Conservation (phyloP, 2,329 filamentous ascomycete genomes). For the Phaeosphaeria sp. region DNA sequence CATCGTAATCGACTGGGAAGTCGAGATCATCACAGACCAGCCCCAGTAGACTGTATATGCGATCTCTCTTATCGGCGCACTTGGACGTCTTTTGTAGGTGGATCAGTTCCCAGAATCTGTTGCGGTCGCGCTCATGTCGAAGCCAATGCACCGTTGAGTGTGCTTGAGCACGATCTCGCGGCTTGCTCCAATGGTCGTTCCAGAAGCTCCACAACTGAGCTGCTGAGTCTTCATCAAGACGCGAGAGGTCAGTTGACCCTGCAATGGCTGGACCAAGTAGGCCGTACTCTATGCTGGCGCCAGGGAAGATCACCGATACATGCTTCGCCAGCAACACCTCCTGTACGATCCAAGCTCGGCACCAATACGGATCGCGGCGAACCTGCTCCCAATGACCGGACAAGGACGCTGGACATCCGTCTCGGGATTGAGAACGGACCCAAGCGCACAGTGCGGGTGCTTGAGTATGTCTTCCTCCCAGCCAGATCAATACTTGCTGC, state of each 20-base stretch:
- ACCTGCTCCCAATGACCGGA: not conserved
- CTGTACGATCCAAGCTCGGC: conserved; percentile 6
- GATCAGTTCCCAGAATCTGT: not conserved
- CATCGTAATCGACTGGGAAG: conserved; percentile 4
- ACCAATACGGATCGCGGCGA: conserved; percentile 2
- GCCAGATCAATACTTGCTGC: conserved; percentile 8
- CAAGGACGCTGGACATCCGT: not conserved
- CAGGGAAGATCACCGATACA: not conserved
- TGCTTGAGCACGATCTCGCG: not conserved
- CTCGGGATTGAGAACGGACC: not conserved
- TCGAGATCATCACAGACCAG: not conserved
- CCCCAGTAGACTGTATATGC: conserved; percentile 6
- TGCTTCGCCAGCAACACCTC: conserved; percentile 1
- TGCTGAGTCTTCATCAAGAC: not conserved
- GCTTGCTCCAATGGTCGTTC: not conserved
- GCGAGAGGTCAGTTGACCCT: not conserved
- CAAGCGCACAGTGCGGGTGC: not conserved
- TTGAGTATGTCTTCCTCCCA: not conserved
- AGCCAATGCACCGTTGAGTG: not conserved
- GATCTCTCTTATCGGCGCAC: conserved; percentile 3
- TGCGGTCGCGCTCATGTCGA: not conserved
- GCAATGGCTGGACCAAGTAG: not conserved
- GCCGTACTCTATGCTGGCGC: not conserved
- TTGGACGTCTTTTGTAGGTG: not conserved
- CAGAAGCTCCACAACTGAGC: not conserved